Conservation (phyloP, 768 basidiomycete genomes). For the Russula sp. region DNA sequence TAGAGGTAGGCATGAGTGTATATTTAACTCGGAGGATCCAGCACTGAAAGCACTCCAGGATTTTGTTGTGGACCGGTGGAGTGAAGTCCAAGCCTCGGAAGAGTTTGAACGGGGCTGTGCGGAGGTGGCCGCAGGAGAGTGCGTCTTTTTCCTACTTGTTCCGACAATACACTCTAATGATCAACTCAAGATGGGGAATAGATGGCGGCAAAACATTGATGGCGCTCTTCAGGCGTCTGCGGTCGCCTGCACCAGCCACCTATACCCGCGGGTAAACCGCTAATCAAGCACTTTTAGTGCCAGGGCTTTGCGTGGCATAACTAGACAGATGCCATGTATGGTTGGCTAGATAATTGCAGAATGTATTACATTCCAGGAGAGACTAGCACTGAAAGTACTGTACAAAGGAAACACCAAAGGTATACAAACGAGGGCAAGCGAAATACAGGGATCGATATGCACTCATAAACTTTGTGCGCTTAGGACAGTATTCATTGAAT, state of each 20-base stretch:
- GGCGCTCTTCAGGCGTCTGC: slow-evolving; percentile 59
- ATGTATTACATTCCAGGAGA: neutral
- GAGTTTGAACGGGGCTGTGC: slow-evolving; percentile 67
- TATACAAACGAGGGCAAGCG: neutral
- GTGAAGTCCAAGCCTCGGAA: slow-evolving; percentile 53
- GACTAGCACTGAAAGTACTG: neutral
- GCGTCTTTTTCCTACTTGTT: slow-evolving; percentile 15
- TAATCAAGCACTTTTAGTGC: neutral
- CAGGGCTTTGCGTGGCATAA: neutral
- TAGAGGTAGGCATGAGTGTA: slow-evolving; percentile 43
- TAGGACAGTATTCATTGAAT: neutral
- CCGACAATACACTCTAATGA: slow-evolving; percentile 6
- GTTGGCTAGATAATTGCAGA: neutral
- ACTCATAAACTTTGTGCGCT: neutral
- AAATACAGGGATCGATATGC: too few relatives aligned
- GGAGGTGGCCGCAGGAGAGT: slow-evolving; percentile 73
- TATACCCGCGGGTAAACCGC: slow-evolving; percentile 24
- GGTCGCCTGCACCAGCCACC: slow-evolving; percentile 43
- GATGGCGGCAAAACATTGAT: slow-evolving; percentile 66
- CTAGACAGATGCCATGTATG: neutral
- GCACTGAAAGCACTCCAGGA: slow-evolving; percentile 38
- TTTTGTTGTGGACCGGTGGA: slow-evolving; percentile 74
- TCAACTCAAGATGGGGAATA: slow-evolving; percentile 55
- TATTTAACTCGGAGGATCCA: slow-evolving; percentile 13
- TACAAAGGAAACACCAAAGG: neutral